These are phyloP conservation scores for Leccinum subgranulosum DNA, from an alignment of 768 basidiomycete species.

Conservation along the genomic window DNA sequence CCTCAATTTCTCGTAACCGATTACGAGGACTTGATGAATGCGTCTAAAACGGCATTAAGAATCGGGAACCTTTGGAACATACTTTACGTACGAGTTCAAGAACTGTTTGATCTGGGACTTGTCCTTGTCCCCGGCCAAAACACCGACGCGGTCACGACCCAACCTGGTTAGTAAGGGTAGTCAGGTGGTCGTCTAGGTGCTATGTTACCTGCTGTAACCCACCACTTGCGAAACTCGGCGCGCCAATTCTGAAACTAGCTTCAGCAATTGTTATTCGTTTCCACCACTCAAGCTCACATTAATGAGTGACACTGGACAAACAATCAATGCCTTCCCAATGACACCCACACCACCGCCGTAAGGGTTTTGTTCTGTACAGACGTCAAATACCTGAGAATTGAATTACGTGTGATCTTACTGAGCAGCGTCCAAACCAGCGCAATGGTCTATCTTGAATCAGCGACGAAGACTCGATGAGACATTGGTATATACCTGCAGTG, in stretches of 20 bases:
- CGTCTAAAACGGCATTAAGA: slow-evolving; percentile 40
- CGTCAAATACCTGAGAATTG: not conserved
- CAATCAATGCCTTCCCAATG: slow-evolving; percentile 83
- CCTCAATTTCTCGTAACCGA: slow-evolving; percentile 90
- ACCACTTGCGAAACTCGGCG: slow-evolving; percentile 95
- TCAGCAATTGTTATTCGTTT: not conserved
- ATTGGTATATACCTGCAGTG: slow-evolving; percentile 56
- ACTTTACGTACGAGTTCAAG: slow-evolving; percentile 57
- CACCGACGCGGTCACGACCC: slow-evolving; percentile 51
- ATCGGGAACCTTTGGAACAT: not conserved
- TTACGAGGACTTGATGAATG: slow-evolving; percentile 82
- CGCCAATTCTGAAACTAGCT: slow-evolving; percentile 75
- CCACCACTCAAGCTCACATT: slow-evolving; percentile 48
- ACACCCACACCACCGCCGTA: slow-evolving; percentile 53
- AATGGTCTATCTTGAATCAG: slow-evolving; percentile 55
- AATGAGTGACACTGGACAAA: slow-evolving; percentile 89
- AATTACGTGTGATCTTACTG: slow-evolving; percentile 48
- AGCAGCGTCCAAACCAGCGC: slow-evolving; percentile 90
- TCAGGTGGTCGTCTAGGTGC: not conserved
- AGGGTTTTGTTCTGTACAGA: slow-evolving; percentile 71
- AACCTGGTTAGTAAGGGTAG: slow-evolving; percentile 37
- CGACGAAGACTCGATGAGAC: not conserved
- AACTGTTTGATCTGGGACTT: slow-evolving; percentile 65
- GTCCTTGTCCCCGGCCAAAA: slow-evolving; percentile 59
- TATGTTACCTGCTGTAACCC: slow-evolving; percentile 28